These are phyloP conservation scores for Magnaporthiopsis incrustans DNA, from an alignment of 2,329 filamentous ascomycete genomes.

Conservation along the genomic window DNA sequence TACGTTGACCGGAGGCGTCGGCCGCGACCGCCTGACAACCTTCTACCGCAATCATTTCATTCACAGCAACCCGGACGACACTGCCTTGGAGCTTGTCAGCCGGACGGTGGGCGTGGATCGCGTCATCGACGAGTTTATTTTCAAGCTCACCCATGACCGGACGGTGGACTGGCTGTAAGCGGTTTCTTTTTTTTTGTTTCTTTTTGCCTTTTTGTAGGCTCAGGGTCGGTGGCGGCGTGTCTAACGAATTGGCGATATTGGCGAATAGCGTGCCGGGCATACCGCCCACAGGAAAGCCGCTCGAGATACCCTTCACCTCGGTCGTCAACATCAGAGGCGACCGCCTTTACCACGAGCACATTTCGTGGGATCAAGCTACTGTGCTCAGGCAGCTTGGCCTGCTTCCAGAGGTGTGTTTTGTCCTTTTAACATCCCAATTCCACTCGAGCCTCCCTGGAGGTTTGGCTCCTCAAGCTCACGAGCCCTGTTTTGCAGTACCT, in stretches of 20 bases:
- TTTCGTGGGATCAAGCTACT: constrained; percentile 61
- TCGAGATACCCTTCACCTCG: constrained; percentile 55
- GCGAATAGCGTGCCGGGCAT: constrained; percentile 44
- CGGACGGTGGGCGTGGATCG: constrained; percentile 65
- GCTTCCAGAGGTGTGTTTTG: constrained; percentile 38
- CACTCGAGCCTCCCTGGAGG: background rate
- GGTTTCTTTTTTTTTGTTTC: background rate
- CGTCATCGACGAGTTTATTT: constrained; percentile 64
- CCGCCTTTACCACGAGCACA: constrained; percentile 62
- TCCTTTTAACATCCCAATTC: background rate
- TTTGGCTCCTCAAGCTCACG: background rate
- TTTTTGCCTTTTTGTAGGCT: no score
- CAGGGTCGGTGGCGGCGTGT: background rate
- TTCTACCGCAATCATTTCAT: constrained; percentile 73
- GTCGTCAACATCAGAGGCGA: constrained; percentile 63
- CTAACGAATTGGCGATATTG: constrained; percentile 4
- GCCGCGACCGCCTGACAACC: constrained; percentile 49
- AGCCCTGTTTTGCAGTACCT: constrained; percentile 42
- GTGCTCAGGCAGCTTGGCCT: constrained; percentile 54
- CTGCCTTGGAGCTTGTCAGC: constrained; percentile 59
- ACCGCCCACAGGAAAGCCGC: constrained; percentile 43
- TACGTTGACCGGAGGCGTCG: constrained; percentile 64
- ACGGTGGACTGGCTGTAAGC: constrained; percentile 60
- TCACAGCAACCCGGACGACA: constrained; percentile 62
- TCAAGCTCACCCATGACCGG: constrained; percentile 53